Evolutionary conservation across 2,329 filamentous ascomycete species (phyloP).

Genomic region (Neophaeococcomyces aloes): DNA sequence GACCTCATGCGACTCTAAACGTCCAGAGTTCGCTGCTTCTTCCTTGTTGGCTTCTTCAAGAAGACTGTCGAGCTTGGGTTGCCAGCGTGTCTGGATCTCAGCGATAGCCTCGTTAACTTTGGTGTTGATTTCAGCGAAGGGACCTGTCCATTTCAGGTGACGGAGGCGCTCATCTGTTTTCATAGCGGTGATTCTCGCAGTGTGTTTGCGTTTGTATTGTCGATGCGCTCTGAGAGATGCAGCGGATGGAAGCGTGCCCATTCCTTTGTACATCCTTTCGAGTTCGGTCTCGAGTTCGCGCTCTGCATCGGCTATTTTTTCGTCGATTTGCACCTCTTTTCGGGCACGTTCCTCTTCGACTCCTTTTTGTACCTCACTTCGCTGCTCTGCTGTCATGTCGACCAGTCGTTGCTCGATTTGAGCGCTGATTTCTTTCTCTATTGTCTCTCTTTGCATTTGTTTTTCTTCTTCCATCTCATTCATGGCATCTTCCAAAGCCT

Average conservation of each 20-base stretch:
- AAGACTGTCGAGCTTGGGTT: slow-evolving; percentile 1
- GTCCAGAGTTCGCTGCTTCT: slow-evolving; percentile 20
- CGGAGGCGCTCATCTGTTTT: neutral
- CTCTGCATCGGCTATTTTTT: slow-evolving; percentile 2
- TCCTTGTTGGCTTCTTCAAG: slow-evolving; percentile 4
- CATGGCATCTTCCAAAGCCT: slow-evolving; percentile 14
- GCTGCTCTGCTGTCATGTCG: slow-evolving; percentile 12
- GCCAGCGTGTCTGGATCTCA: slow-evolving; percentile 41
- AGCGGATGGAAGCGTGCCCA: neutral
- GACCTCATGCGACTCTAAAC: slow-evolving; percentile 26
- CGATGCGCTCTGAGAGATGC: neutral
- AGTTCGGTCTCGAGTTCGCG: slow-evolving; percentile 1
- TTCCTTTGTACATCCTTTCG: neutral
- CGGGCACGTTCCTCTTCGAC: slow-evolving; percentile 9
- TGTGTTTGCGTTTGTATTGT: slow-evolving; percentile 4
- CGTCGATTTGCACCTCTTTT: slow-evolving; percentile 8
- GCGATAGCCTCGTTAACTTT: slow-evolving; percentile 9
- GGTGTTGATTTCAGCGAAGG: slow-evolving; percentile 5
- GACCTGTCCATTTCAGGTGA: slow-evolving; percentile 5
- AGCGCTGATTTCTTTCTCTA: neutral
- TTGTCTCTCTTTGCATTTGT: slow-evolving; percentile 3
- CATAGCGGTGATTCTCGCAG: neutral
- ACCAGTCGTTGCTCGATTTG: slow-evolving; percentile 8
- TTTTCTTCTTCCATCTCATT: slow-evolving; percentile 26
- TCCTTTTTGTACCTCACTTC: slow-evolving; percentile 10